Conservation (phyloP, 2,329 filamentous ascomycete species). For the Penicillium frequentans region DNA sequence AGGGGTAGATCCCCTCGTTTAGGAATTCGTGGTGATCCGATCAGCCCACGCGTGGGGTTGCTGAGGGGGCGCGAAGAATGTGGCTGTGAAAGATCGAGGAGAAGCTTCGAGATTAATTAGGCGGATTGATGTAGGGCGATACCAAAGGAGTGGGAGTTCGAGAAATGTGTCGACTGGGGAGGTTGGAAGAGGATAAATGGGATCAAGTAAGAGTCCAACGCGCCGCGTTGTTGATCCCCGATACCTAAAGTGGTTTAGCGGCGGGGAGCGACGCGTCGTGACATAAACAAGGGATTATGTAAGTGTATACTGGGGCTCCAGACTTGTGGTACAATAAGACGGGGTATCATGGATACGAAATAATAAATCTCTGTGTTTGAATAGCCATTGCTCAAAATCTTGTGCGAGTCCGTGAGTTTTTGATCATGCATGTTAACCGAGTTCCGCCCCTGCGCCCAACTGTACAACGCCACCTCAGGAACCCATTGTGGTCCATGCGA, state of each 20-base stretch:
- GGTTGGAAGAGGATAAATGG: slow-evolving; percentile 7
- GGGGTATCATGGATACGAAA: too few species aligned
- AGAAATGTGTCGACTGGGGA: slow-evolving; percentile 5
- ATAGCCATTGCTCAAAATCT: background rate
- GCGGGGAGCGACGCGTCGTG: slow-evolving; percentile 29
- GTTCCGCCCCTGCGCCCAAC: background rate
- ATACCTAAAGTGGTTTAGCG: slow-evolving; percentile 27
- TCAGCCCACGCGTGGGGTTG: slow-evolving; percentile 19
- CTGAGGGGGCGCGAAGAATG: slow-evolving; percentile 9
- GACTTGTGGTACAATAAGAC: too few species aligned
- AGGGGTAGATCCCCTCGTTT: slow-evolving; percentile 22
- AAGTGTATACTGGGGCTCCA: background rate
- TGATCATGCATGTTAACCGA: background rate
- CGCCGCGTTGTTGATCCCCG: slow-evolving; percentile 36
- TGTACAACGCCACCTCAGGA: background rate
- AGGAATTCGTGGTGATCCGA: slow-evolving; percentile 8
- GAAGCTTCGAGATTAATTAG: background rate
- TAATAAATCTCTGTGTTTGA: background rate
- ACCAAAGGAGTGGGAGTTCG: background rate
- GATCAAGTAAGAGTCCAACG: slow-evolving; percentile 17
- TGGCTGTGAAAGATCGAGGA: background rate
- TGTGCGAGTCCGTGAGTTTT: background rate
- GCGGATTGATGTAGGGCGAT: background rate
- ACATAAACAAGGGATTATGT: slow-evolving; percentile 21
- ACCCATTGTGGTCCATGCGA: background rate